Percentiles rank a stretch among this genome's conserved stretches.
phyloP scores from a whole-genome alignment of 2,329 filamentous ascomycete species.

The Sporothrix protearum region DNA sequence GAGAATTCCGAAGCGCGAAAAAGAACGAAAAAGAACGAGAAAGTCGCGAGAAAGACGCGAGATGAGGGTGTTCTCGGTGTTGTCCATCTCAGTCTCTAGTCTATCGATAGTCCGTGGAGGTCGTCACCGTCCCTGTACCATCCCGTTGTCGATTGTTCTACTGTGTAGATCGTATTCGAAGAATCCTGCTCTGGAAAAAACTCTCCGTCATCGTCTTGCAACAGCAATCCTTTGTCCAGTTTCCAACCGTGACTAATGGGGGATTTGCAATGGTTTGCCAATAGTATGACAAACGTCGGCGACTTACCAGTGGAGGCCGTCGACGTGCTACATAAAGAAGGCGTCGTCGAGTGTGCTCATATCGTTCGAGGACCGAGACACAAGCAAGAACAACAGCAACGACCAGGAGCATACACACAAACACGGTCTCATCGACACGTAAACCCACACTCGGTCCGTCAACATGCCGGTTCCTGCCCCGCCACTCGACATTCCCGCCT shows the following conservation, averaged over 20 bases:
- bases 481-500: constrained; percentile 17
- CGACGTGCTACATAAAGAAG: neutral
- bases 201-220: neutral
- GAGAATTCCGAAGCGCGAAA: neutral
- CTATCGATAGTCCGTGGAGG: neutral
- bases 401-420: neutral
- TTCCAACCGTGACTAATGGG: neutral
- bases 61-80: no score
- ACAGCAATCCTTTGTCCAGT: neutral
- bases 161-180: neutral
- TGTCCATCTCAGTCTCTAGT: no score
- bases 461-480: neutral
- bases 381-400: neutral
- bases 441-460: neutral
- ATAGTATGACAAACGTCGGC: neutral
- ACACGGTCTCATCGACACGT: neutral
- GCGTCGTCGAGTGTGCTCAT: neutral
- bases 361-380: neutral
- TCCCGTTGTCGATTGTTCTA: no score
- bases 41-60: neutral
- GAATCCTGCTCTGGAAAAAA: no score
- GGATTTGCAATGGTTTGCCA: neutral
- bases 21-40: no score
- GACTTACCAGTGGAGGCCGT: neutral
- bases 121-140: neutral